Evolutionary conservation across 2,329 filamentous ascomycete genomes (phyloP).

Genomic region (Fusarium equiseti): DNA sequence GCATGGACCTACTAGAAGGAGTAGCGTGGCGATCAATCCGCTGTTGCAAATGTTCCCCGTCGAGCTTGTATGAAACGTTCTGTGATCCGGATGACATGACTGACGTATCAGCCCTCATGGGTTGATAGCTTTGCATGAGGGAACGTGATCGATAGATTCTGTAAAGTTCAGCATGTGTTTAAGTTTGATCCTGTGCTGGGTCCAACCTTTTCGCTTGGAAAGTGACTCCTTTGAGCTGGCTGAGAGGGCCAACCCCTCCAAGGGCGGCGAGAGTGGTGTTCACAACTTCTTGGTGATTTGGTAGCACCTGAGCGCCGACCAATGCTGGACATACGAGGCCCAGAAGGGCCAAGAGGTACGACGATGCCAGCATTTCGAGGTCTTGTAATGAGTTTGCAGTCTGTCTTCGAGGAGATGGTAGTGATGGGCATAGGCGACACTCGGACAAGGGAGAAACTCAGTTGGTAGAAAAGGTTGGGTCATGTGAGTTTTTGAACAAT

Average conservation of each 20-base stretch:
- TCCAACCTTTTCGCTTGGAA: neutral
- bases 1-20: neutral
- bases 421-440: too few relatives aligned
- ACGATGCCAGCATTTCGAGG: neutral
- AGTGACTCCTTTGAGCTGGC: neutral
- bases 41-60: neutral
- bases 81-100: conserved; percentile 23
- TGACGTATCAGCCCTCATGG: conserved; percentile 10
- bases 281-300: neutral
- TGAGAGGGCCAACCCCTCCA: neutral
- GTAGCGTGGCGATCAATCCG: conserved; percentile 14
- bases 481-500: too few relatives aligned
- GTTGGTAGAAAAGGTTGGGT: too few relatives aligned
- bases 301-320: neutral
- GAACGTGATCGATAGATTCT: conserved; percentile 29
- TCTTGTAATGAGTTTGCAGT: neutral
- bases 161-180: neutral
- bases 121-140: conserved; percentile 35
- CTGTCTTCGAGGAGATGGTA: neutral
- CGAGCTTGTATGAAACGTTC: conserved; percentile 22
- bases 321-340: neutral
- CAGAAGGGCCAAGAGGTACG: neutral
- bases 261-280: neutral
- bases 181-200: too few relatives aligned
- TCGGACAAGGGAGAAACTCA: neutral